Evolutionary conservation across 352 stramenopile genomes (phyloP).

Genomic region (Phytophthora multivora): DNA sequence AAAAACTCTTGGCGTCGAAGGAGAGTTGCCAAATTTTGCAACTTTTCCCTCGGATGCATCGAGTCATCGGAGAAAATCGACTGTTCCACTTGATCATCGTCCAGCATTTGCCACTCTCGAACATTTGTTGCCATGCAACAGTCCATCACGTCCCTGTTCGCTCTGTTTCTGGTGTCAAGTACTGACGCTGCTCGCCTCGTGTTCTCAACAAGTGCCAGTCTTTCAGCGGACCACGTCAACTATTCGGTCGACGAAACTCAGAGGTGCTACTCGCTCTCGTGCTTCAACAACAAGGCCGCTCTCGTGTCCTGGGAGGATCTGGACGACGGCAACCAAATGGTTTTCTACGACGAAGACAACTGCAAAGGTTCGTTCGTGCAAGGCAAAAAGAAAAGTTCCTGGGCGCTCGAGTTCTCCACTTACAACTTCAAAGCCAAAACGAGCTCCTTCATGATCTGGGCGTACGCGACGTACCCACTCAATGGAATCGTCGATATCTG

Average conservation of each 20-base stretch:
- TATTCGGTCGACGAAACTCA: background rate
- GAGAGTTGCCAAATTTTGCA: background rate
- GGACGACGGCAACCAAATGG: background rate
- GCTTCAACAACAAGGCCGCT: background rate
- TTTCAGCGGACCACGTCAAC: background rate
- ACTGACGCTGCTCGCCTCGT: background rate
- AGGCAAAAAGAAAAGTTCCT: background rate
- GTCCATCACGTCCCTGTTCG: background rate
- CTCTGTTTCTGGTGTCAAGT: background rate
- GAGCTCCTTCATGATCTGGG: background rate
- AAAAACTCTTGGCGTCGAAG: background rate
- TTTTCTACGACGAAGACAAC: background rate
- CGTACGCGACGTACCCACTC: background rate
- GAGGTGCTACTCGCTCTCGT: background rate
- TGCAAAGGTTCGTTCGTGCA: background rate
- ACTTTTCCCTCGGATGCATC: background rate
- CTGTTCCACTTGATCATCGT: background rate
- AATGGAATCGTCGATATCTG: background rate
- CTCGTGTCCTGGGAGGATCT: background rate
- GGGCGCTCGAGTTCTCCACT: background rate
- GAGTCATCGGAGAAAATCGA: background rate
- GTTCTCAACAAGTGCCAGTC: background rate
- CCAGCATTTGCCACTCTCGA: background rate
- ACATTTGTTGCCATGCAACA: background rate
- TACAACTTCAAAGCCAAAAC: background rate